Evolutionary conservation across 2,329 filamentous ascomycete species (phyloP), one percentile per base, ranked within the genome.

Genomic region (Colletotrichum sp.): DNA sequence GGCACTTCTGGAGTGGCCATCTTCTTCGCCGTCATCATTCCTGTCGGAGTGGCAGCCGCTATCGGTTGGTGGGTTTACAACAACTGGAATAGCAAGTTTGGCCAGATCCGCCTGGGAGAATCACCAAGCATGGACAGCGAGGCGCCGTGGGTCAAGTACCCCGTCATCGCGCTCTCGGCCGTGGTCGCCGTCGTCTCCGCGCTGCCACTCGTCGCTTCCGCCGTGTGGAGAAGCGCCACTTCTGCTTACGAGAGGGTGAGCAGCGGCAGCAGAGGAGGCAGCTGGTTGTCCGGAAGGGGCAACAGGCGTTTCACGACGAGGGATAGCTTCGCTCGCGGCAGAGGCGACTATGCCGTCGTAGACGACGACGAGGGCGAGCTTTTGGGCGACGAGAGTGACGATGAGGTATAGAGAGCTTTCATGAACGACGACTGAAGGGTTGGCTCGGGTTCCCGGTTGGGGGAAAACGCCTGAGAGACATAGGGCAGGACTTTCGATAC

Each of bases 321-420:
- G 75, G 95, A 95, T 81, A 96, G 95, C 77, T 99, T 99, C 86
- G 94, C 96, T 7, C 91, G 96, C 72, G 94, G 95, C 2, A 91
- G 95, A 72, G 93, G 94, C n/a, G 95, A 98, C 84, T 99, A 99
- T 84, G 92, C 93, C 18, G 90, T 94, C 81, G 95, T 98, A 68
- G 96, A 98, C 81, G 95, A 97, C 67, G 97, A 99, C 82, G 97
- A 99, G 84, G 96, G 96, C 65, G 96, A 99, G 87, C 87, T 99
- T 79, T 87, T 99, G 44, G 97, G 97, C 1, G 96, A 98, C 79
- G 96, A 98, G 76, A 96, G 95, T 79, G 96, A 98, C 79, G 96
- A 98, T 82, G 96, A 98, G 77, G 94, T 93, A 52, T 87, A 60
- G 74, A 75, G 24, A 36, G 52, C 59, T 39, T 57, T 63, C 34